Evolutionary conservation across 129 eudicot genomes (phyloP), one percentile per base, ranked within the genome.

Genomic region (Artemisia annua): DNA sequence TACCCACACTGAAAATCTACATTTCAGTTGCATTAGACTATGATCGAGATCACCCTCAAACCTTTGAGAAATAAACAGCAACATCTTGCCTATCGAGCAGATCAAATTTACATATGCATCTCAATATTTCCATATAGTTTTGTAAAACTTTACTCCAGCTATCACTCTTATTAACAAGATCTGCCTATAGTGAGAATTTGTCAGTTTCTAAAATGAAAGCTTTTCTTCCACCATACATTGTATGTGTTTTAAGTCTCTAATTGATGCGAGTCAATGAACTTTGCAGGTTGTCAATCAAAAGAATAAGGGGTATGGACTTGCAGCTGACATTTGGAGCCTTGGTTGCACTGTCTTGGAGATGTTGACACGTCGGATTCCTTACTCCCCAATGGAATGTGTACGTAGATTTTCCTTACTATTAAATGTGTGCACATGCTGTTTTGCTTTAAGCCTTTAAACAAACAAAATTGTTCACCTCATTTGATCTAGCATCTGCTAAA

Each of bases 261-360:
- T 15, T 57, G 61, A 61, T 57, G 4, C 16, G 7, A 32, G 26
- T 57, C 65, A 6, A 28, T 48, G 43, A 50, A 65, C 13, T 26
- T 30, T 81, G 81, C 88, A 93, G 98, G 96, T 93, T 48, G 95
- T 93, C 20, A 79, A 83, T 62, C 64, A 64, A 49, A 81, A 78
- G 69, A 86, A 81, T 75, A 81, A 70, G 60, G 95, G 96, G 16
- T 93, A 89, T 82, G 98, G 98, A 46, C 88, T 86, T 64, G 86
- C 96, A 51, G 98, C 98, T 70, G 98, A 93, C 83, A 93, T 93
- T 75, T 93, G 98, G 98, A 93, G 98, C 80, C 96, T 93, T 71
- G 98, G 98, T 19, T 93, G 98, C 74, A 93, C 98, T n/a, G 98
- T 93, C 48, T 71, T 93, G 73, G 98, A 93, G 89, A 85, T 93